Conservation (phyloP, 2,329 filamentous ascomycete species). For the Fusarium sp. region DNA sequence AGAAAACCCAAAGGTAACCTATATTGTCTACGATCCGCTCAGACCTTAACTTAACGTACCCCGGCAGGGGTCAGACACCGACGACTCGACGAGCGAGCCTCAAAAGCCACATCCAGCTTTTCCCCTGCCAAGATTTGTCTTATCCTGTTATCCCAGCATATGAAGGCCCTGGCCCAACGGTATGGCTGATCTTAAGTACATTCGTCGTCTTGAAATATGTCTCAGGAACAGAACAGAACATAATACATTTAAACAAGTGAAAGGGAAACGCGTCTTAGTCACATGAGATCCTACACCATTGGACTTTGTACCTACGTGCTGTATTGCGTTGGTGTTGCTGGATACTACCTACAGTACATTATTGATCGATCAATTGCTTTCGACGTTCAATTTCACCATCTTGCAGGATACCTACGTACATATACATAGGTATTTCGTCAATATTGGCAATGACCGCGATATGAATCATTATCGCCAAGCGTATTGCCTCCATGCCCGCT, state of each 20-base stretch:
- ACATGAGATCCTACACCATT: background rate
- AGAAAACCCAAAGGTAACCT: background rate
- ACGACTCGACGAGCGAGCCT: constrained; percentile 1
- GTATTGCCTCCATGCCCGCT: constrained; percentile 20
- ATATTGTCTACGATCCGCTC: constrained; percentile 2
- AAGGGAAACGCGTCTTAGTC: background rate
- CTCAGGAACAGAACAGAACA: background rate
- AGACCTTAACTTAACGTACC: background rate
- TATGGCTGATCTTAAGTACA: constrained; percentile 17
- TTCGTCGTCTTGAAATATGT: constrained; percentile 12
- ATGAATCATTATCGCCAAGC: constrained; percentile 12
- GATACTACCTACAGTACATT: background rate
- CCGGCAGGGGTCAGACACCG: constrained; percentile 4
- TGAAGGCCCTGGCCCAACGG: constrained; percentile 8
- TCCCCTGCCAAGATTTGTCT: constrained; percentile 34
- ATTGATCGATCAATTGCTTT: background rate
- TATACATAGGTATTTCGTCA: background rate
- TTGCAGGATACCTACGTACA: background rate
- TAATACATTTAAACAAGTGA: background rate
- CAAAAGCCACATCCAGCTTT: constrained; percentile 23
- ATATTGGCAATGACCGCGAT: background rate
- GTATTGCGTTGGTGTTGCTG: background rate
- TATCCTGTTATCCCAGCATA: constrained; percentile 1
- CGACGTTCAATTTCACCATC: background rate
- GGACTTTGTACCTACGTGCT: background rate